A percentile compares a stretch with the other conserved stretches of the same genome.
Evolutionary conservation across 176 grass and related monocot genomes (phyloP).

Genomic region (Ampelocalamus luodianensis): DNA sequence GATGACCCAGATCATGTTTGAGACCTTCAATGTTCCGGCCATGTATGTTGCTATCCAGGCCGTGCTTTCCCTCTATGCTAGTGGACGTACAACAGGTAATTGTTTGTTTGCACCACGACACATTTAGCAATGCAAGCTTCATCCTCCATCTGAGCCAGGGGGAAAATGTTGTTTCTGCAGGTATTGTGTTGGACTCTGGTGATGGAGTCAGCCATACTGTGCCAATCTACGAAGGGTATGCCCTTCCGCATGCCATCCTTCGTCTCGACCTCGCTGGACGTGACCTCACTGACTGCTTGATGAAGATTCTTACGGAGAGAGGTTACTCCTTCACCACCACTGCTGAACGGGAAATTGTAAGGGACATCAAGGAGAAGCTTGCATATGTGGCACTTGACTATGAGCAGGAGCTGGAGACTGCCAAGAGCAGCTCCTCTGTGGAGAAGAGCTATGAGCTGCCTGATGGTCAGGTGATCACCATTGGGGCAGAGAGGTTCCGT

Average conservation of each 20-base stretch:
- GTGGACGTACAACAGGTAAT: conserved; percentile 56
- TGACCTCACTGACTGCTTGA: conserved; percentile 61
- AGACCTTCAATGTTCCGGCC: conserved; percentile 50
- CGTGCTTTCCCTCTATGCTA: conserved; percentile 58
- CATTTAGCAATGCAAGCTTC: not conserved
- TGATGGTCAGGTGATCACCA: conserved; percentile 76
- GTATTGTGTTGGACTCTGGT: conserved; percentile 58
- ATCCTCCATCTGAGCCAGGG: not conserved
- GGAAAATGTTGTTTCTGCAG: conserved; percentile 16
- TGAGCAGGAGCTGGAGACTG: conserved; percentile 62
- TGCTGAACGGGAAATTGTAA: conserved; percentile 69
- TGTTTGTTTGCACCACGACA: not conserved
- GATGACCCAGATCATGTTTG: conserved; percentile 63
- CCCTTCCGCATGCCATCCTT: conserved; percentile 53
- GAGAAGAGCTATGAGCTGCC: conserved; percentile 75
- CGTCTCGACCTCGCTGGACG: conserved; percentile 52
- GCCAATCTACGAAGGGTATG: conserved; percentile 60
- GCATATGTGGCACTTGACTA: conserved; percentile 67
- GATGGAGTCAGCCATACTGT: conserved; percentile 60
- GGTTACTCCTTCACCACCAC: conserved; percentile 73
- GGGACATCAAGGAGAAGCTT: conserved; percentile 79
- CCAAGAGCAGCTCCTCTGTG: conserved; percentile 56
- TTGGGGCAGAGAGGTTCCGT: conserved; percentile 67
- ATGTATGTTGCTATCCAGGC: conserved; percentile 60
- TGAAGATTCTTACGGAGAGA: conserved; percentile 67